Evolutionary conservation across 169 alveolate genomes (phyloP).

Genomic region (Cryptosporidium tyzzeri): DNA sequence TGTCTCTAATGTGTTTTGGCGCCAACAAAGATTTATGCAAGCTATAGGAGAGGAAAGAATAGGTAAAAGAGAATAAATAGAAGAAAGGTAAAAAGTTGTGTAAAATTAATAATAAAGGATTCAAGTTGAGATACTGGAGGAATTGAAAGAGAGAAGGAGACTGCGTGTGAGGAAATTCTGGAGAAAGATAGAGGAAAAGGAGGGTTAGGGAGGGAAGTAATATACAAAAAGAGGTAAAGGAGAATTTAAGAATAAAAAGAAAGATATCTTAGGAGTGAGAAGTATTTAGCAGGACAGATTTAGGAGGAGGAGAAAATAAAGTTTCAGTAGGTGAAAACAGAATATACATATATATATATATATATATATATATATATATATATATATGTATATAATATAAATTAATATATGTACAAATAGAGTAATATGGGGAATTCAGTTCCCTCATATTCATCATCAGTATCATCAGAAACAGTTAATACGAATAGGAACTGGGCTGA

Average conservation of each 20-base stretch:
- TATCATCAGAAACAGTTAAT: slow-evolving; percentile 43
- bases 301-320: background rate
- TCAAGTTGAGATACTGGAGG: background rate
- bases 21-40: background rate
- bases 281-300: background rate
- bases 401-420: background rate
- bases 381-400: background rate
- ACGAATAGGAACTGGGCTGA: slow-evolving; percentile 25
- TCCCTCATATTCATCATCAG: slow-evolving; percentile 19
- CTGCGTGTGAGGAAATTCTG: background rate
- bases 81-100: background rate
- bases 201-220: background rate
- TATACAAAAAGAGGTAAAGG: background rate
- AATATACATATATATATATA: background rate
- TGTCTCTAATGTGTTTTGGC: slow-evolving; percentile 34
- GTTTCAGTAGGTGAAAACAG: background rate
- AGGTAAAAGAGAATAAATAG: background rate
- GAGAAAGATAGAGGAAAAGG: background rate
- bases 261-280: background rate
- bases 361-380: background rate
- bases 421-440: slow-evolving; percentile 53
- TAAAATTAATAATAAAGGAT: background rate
- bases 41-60: background rate
- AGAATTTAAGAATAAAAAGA: background rate
- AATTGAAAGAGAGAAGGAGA: background rate